Conservation (phyloP, 78 protist genomes). For the Bodo saltans region DNA sequence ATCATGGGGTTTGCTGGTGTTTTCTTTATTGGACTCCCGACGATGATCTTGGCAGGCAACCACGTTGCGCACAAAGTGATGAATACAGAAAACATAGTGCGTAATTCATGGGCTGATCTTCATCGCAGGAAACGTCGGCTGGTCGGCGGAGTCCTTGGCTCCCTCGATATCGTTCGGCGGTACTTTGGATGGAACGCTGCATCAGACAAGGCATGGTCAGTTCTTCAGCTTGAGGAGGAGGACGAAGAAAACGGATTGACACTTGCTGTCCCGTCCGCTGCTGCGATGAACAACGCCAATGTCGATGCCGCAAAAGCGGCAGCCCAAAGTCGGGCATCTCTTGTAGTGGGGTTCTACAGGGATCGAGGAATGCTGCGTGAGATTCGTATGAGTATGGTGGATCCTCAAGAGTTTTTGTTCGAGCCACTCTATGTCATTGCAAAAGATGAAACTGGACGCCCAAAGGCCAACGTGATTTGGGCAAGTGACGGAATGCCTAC, state of each 20-base stretch:
- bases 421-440: background rate
- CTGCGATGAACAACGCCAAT: background rate
- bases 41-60: conserved; percentile 1
- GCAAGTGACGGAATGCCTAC: background rate
- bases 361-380: background rate
- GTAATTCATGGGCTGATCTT: background rate
- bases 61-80: background rate
- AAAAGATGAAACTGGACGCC: background rate
- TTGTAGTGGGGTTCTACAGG: background rate
- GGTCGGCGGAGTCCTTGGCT: background rate
- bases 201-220: too few relatives aligned
- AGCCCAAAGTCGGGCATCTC: background rate
- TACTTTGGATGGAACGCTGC: too few relatives aligned
- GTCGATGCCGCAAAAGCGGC: too few relatives aligned
- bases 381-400: background rate
- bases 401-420: background rate
- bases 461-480: background rate
- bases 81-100: background rate
- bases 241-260: background rate
- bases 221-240: too few relatives aligned
- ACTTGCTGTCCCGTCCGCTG: background rate
- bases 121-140: background rate
- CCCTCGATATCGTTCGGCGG: too few relatives aligned
- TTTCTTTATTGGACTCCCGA: conserved; percentile 13
- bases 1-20: conserved; percentile 3